Conservation (phyloP, 768 basidiomycete species). For the Boletellus sp. region DNA sequence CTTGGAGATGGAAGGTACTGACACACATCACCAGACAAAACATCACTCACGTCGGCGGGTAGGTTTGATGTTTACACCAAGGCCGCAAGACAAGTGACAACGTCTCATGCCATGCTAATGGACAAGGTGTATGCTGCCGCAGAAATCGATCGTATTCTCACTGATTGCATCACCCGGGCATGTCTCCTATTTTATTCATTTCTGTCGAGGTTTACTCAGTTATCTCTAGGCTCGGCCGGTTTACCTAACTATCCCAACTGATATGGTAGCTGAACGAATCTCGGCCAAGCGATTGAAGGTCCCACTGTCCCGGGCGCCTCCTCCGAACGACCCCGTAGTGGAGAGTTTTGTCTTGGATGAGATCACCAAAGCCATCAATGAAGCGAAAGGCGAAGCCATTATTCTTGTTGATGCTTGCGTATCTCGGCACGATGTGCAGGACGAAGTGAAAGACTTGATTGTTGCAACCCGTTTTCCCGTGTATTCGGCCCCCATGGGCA, state of each 20-base stretch:
- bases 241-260: conserved; percentile 83
- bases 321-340: conserved; percentile 52
- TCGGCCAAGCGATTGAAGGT: conserved; percentile 58
- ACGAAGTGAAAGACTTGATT: conserved; percentile 61
- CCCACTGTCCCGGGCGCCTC: conserved; percentile 48
- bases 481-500: conserved; percentile 79
- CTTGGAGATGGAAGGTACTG: conserved; percentile 73
- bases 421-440: conserved; percentile 62
- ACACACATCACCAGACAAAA: not conserved
- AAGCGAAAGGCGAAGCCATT: conserved; percentile 57
- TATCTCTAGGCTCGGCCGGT: conserved; percentile 68
- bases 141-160: conserved; percentile 78
- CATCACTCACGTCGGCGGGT: not conserved
- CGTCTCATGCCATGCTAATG: conserved; percentile 59
- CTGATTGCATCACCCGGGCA: conserved; percentile 59
- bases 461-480: conserved; percentile 67
- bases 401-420: conserved; percentile 83
- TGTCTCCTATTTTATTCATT: conserved; percentile 2
- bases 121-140: conserved; percentile 51
- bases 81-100: conserved; percentile 72
- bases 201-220: not conserved
- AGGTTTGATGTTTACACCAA: conserved; percentile 79
- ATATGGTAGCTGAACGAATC: conserved; percentile 69
- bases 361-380: conserved; percentile 61
- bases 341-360: conserved; percentile 71